A percentile compares a stretch with the other conserved stretches of the same genome.
Evolutionary conservation across 345 rosid genomes (phyloP).

Genomic region (Trapa incisa): DNA sequence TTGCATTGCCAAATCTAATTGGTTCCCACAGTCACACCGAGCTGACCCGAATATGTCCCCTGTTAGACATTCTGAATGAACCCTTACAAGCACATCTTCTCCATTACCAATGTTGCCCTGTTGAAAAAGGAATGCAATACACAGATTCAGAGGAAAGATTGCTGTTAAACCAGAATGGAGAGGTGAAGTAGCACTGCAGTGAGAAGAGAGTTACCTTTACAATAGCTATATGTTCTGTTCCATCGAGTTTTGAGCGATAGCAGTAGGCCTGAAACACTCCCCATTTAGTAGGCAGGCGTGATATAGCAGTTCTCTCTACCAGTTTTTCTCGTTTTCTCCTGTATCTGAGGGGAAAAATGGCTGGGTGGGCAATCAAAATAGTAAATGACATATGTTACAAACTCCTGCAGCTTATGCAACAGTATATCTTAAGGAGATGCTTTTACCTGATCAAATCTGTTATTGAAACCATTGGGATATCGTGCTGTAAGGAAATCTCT

Average conservation of each 20-base stretch:
- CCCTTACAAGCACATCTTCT: constrained; percentile 71
- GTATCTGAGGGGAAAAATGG: constrained; percentile 26
- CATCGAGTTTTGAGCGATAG: constrained; percentile 63
- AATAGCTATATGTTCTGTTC: constrained; percentile 62
- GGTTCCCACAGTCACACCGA: constrained; percentile 80
- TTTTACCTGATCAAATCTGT: constrained; percentile 71
- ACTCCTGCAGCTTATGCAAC: neutral
- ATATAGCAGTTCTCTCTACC: constrained; percentile 51
- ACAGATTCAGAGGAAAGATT: neutral
- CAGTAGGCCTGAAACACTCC: constrained; percentile 64
- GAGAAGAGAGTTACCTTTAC: constrained; percentile 37
- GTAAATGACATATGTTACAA: neutral
- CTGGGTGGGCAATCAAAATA: neutral
- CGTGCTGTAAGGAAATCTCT: constrained; percentile 40
- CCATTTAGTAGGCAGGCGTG: constrained; percentile 72
- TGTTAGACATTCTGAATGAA: constrained; percentile 82
- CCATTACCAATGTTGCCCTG: constrained; percentile 75
- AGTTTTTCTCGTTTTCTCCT: constrained; percentile 71
- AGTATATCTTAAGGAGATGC: neutral
- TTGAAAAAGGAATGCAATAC: constrained; percentile 1
- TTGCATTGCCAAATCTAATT: constrained; percentile 67
- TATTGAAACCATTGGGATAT: constrained; percentile 53
- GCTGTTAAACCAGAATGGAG: neutral
- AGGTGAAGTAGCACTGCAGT: no score
- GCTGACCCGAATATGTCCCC: constrained; percentile 81